Conservation (phyloP, 2,329 filamentous ascomycete genomes). For the Sarocladium oryzae region DNA sequence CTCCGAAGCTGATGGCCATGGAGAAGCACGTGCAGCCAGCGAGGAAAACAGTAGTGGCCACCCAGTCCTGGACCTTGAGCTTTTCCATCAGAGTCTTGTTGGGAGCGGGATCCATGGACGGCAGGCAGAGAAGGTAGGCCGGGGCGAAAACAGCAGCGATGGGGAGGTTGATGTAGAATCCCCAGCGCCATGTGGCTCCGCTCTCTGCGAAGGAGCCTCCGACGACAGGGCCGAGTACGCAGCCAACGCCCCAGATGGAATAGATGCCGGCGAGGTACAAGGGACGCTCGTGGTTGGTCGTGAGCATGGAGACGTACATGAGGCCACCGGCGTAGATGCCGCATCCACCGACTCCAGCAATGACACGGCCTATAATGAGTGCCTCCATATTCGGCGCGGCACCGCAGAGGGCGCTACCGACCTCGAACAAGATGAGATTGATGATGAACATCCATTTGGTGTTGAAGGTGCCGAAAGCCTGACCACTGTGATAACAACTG, state of each 20-base stretch:
- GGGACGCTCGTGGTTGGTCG: not conserved
- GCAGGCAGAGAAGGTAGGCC: slow-evolving; percentile 23
- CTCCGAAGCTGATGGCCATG: slow-evolving; percentile 43
- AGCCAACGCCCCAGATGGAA: slow-evolving; percentile 34
- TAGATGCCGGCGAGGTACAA: not conserved
- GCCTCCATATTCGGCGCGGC: slow-evolving; percentile 36
- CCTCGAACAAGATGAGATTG: slow-evolving; percentile 19
- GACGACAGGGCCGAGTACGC: slow-evolving; percentile 40
- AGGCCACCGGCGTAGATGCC: slow-evolving; percentile 29
- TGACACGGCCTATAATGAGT: slow-evolving; percentile 37
- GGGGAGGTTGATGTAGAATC: slow-evolving; percentile 40
- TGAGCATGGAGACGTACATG: not conserved
- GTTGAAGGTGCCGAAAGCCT: slow-evolving; percentile 41
- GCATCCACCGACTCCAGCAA: slow-evolving; percentile 34
- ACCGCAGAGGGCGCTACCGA: slow-evolving; percentile 31
- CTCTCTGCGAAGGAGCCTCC: slow-evolving; percentile 34
- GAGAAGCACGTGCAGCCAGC: slow-evolving; percentile 31
- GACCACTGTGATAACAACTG: slow-evolving; percentile 12
- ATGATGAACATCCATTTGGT: slow-evolving; percentile 32
- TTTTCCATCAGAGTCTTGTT: slow-evolving; percentile 14
- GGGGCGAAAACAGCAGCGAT: slow-evolving; percentile 31
- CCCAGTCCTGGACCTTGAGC: slow-evolving; percentile 29
- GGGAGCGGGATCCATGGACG: slow-evolving; percentile 14
- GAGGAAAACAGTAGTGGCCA: slow-evolving; percentile 33
- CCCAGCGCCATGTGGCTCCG: slow-evolving; percentile 34